A percentile compares a stretch with the other conserved stretches of the same genome.
These are phyloP conservation scores for Sclerotinia sclerotiorum DNA, from an alignment of 2,329 filamentous ascomycete species.

Conservation along the genomic window DNA sequence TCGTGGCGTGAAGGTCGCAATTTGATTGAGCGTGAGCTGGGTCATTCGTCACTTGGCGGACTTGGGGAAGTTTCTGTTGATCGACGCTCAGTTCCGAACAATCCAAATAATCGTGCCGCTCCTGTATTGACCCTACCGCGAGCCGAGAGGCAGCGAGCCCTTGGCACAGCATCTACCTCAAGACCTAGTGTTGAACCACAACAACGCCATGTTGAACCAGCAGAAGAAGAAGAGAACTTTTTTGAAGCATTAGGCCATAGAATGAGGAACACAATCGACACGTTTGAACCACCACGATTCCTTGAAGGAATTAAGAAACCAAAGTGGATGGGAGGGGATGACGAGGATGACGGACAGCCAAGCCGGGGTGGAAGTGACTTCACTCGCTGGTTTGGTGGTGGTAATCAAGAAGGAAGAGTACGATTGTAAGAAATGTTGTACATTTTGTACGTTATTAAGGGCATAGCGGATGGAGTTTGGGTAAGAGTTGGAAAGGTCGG, in stretches of 20 bases:
- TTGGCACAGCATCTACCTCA: constrained; percentile 38
- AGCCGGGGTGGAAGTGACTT: constrained; percentile 46
- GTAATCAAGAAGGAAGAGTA: constrained; percentile 42
- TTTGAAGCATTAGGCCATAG: constrained; percentile 81
- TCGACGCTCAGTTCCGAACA: constrained; percentile 34
- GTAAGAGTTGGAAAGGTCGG: constrained; percentile 16
- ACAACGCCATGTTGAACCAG: constrained; percentile 50
- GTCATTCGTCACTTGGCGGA: constrained; percentile 55
- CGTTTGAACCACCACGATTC: constrained; percentile 79
- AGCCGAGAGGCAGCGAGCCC: constrained; percentile 38
- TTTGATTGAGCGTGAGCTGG: constrained; percentile 83
- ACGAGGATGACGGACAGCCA: constrained; percentile 41
- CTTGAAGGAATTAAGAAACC: constrained; percentile 72
- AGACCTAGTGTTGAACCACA: constrained; percentile 31
- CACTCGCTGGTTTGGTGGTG: constrained; percentile 59
- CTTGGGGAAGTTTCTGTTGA: constrained; percentile 35
- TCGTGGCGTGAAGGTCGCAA: constrained; percentile 90
- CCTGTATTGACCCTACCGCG: constrained; percentile 36
- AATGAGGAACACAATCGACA: constrained; percentile 89
- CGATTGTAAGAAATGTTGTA: constrained; percentile 33
- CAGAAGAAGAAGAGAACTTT: constrained; percentile 78
- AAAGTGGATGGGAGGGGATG: constrained; percentile 73
- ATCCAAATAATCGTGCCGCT: constrained; percentile 34
- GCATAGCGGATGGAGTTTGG: constrained; percentile 40
- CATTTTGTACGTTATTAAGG: constrained; percentile 23